A percentile compares a stretch with the other conserved stretches of the same genome.
Conservation (phyloP, 352 stramenopile genomes). For the Phytophthora agathidicida region DNA sequence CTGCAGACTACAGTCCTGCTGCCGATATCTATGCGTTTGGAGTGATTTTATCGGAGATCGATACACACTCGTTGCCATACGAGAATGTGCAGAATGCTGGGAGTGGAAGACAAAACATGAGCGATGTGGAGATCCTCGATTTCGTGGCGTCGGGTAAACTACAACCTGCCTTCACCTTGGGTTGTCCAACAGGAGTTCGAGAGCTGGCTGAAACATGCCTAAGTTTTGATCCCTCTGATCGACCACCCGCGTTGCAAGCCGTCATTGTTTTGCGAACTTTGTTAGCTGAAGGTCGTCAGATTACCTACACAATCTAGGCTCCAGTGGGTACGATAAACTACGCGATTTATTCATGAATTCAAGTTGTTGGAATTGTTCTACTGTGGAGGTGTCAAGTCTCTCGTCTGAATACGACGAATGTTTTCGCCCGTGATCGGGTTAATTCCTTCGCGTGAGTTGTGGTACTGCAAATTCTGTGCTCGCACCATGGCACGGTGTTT, state of each 20-base stretch:
- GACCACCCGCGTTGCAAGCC: constrained; percentile 49
- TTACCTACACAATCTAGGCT: constrained; percentile 15
- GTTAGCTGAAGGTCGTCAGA: constrained; percentile 12
- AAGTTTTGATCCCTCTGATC: constrained; percentile 34
- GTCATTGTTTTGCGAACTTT: constrained; percentile 48
- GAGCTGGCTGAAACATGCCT: constrained; percentile 47
- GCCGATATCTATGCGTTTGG: constrained; percentile 58
- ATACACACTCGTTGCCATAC: constrained; percentile 62
- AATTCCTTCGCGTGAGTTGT: constrained; percentile 80
- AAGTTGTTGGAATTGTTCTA: too few species aligned
- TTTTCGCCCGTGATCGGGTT: constrained; percentile 89
- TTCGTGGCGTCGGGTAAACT: constrained; percentile 28
- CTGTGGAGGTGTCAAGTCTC: constrained; percentile 49
- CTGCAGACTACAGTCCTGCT: constrained; percentile 38
- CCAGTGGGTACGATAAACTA: too few species aligned
- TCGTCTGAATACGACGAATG: constrained; percentile 48
- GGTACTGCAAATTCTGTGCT: constrained; percentile 82
- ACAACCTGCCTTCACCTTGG: constrained; percentile 26
- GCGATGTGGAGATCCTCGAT: constrained; percentile 35
- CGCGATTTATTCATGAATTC: too few species aligned
- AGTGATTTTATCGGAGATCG: constrained; percentile 60
- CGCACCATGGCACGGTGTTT: constrained; percentile 78
- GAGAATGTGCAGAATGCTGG: constrained; percentile 25
- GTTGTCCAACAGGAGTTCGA: constrained; percentile 44
- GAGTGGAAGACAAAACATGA: constrained; percentile 20